A percentile compares a stretch with the other conserved stretches of the same genome.
Evolutionary conservation across 768 basidiomycete genomes (phyloP).

Genomic region (Neoboletus subvelutipes): DNA sequence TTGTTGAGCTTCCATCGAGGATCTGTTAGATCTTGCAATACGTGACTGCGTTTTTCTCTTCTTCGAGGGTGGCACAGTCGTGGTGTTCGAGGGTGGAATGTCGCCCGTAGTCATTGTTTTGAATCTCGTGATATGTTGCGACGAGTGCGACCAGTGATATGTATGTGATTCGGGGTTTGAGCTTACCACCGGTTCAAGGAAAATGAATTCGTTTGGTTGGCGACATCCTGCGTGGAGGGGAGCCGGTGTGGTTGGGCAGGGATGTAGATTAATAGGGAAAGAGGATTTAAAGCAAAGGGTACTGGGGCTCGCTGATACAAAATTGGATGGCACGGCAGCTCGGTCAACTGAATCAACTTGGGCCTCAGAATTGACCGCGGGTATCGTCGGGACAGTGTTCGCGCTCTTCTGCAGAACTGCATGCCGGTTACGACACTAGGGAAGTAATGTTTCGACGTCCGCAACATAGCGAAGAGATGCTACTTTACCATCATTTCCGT

Average conservation of each 20-base stretch:
- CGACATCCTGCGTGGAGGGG: neutral
- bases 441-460: neutral
- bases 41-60: constrained; percentile 14
- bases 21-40: neutral
- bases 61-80: constrained; percentile 12
- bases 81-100: neutral
- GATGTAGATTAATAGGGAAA: neutral
- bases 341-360: neutral
- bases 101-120: neutral
- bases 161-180: constrained; percentile 14
- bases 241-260: neutral
- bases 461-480: neutral
- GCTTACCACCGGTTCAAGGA: constrained; percentile 33
- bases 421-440: constrained; percentile 31
- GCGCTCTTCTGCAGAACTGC: constrained; percentile 22
- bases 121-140: constrained; percentile 7
- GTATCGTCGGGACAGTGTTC: neutral
- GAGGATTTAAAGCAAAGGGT: constrained; percentile 2
- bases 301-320: neutral
- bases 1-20: neutral
- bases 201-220: constrained; percentile 13
- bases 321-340: neutral
- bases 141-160: constrained; percentile 1
- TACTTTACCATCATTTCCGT: constrained; percentile 47
- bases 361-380: constrained; percentile 4